Evolutionary conservation across 2,329 filamentous ascomycete genomes (phyloP).

Genomic region (Ascochyta lentis): DNA sequence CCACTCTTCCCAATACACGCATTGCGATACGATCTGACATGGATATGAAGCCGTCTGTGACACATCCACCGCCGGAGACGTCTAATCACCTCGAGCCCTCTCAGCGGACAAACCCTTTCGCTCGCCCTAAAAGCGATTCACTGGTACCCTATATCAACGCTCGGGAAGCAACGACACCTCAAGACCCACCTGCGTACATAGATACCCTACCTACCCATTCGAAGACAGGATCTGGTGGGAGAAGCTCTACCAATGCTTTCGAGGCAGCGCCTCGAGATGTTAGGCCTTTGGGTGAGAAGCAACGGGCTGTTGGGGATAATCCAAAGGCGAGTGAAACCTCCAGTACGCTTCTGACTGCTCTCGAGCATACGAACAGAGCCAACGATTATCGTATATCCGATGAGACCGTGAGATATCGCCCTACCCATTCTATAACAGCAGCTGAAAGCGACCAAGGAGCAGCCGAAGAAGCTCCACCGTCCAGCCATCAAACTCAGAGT

Average conservation of each 20-base stretch:
- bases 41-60: slow-evolving; percentile 6
- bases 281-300: slow-evolving; percentile 9
- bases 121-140: slow-evolving; percentile 9
- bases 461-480: slow-evolving; percentile 1
- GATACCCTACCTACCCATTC: not conserved
- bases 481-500: slow-evolving; percentile 14
- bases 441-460: slow-evolving; percentile 27
- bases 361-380: slow-evolving; percentile 5
- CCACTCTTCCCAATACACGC: not conserved
- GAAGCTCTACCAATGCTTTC: not conserved
- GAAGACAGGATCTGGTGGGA: not conserved
- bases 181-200: not conserved
- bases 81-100: slow-evolving; percentile 9
- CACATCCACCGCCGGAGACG: slow-evolving; percentile 14
- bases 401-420: slow-evolving; percentile 25
- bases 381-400: slow-evolving; percentile 10
- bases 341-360: not conserved
- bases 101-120: slow-evolving; percentile 20
- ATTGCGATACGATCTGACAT: slow-evolving; percentile 2
- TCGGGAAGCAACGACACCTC: slow-evolving; percentile 9
- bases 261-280: slow-evolving; percentile 5
- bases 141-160: slow-evolving; percentile 14
- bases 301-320: not conserved
- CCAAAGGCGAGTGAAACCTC: slow-evolving; percentile 4
- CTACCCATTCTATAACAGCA: slow-evolving; percentile 20